These are phyloP conservation scores for Heteromeles arbutifolia DNA, from an alignment of 306 rosid genomes.

Conservation along the genomic window DNA sequence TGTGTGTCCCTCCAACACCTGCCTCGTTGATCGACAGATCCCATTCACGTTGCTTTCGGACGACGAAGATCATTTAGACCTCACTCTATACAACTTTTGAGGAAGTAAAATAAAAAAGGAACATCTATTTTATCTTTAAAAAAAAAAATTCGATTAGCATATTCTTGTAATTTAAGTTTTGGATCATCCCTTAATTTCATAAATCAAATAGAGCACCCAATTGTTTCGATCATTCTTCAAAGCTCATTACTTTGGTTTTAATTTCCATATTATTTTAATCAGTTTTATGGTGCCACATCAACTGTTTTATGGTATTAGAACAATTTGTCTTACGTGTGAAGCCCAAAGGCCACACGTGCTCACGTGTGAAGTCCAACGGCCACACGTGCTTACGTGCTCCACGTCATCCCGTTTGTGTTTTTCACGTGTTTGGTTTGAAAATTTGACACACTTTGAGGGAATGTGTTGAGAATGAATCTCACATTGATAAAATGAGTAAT, in stretches of 20 bases:
- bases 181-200: background rate
- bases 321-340: too few relatives aligned
- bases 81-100: background rate
- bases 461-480: too few relatives aligned
- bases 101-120: background rate
- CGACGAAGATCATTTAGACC: background rate
- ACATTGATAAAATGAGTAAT: too few relatives aligned
- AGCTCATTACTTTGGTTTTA: background rate
- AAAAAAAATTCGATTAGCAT: background rate
- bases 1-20: conserved; percentile 5
- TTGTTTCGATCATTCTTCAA: background rate
- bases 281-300: too few relatives aligned
- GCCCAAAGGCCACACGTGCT: too few relatives aligned
- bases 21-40: conserved; percentile 11
- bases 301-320: too few relatives aligned
- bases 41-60: background rate
- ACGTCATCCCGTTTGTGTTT: too few relatives aligned
- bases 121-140: too few relatives aligned
- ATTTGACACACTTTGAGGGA: too few relatives aligned
- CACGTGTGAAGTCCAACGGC: too few relatives aligned
- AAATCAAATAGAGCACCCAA: background rate
- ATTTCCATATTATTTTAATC: background rate
- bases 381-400: too few relatives aligned
- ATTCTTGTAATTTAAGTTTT: background rate
- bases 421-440: too few relatives aligned